Evolutionary conservation across 208 protist genomes (phyloP), one percentile per base, ranked within the genome.

Genomic region (Angomonas ambiguus): DNA sequence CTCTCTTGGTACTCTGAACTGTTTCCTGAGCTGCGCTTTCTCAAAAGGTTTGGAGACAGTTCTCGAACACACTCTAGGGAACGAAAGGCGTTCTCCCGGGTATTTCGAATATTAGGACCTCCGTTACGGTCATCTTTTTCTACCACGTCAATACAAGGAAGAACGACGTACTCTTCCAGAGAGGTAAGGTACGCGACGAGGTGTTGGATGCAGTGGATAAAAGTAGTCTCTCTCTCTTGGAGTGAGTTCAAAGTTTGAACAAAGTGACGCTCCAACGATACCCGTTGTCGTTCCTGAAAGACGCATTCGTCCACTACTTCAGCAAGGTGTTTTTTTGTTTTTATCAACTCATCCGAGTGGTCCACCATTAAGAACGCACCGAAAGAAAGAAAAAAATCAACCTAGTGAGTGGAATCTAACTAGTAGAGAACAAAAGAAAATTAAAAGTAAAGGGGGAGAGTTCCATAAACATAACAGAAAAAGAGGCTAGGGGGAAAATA

Each of bases 221-320:
- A 45, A n/a, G 8, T 45, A n/a, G 8, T 8, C 11, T 45, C 11
- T n/a, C 16, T n/a, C 16, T 16, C 38, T 16, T 8, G 11, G 16
- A 8, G 16, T 16, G 8, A 8, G 11, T 49, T 27, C 8, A 85
- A 33, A 18, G 79, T 71, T n/a, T 60, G 48, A 8, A 56, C 65
- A 16, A 79, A 65, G 0, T 57, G 67, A n/a, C 70, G 68, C 64
- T 86, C 77, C 35, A 68, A 77, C 2, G 75, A 31, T 5, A 82
- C 74, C 27, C 82, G 77, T 66, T 92, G 82, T n/a, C 65, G 64
- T 65, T 92, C 86, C 8, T 82, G 72, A 35, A 87, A 87, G 20
- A 92, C 74, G 61, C 78, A 87, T 62, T 92, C 86, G 69, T 92
- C 86, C 61, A 92, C 83, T 0, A 92, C 79, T 55, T 92, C 86